These are phyloP conservation scores for Penicillium steckii DNA, from an alignment of 495 filamentous ascomycete genomes.

Conservation along the genomic window DNA sequence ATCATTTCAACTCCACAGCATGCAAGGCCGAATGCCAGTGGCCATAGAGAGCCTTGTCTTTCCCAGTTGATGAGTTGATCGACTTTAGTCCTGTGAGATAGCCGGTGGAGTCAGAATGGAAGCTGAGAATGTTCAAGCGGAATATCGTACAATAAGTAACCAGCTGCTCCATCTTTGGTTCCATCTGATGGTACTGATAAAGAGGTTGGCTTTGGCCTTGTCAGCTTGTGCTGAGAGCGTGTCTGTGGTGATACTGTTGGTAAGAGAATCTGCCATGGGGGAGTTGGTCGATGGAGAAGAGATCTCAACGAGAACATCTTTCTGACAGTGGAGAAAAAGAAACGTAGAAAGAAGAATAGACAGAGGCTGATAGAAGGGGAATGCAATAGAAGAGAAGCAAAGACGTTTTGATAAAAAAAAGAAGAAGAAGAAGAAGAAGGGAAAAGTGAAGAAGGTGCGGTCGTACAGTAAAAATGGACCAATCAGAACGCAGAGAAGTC, in stretches of 20 bases:
- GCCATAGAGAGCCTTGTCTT: slow-evolving; percentile 87
- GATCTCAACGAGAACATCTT: neutral
- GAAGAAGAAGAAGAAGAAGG: neutral
- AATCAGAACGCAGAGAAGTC: slow-evolving; percentile 12
- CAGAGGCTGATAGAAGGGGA: neutral
- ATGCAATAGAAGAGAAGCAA: neutral
- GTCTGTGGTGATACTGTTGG: neutral
- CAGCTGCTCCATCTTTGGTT: slow-evolving; percentile 3
- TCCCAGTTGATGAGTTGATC: slow-evolving; percentile 86
- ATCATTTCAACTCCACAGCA: slow-evolving; percentile 97
- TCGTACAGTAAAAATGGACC: too few relatives aligned
- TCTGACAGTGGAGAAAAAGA: too few relatives aligned
- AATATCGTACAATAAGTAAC: slow-evolving; percentile 8
- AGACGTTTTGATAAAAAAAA: neutral
- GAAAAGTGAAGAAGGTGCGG: too few relatives aligned
- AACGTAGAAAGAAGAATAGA: neutral
- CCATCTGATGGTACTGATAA: neutral
- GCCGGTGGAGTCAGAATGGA: neutral
- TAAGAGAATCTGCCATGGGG: neutral
- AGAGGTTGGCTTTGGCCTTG: neutral
- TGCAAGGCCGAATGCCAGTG: slow-evolving; percentile 88
- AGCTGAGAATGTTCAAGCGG: neutral
- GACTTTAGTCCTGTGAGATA: slow-evolving; percentile 75
- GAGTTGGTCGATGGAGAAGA: neutral
- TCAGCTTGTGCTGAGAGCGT: neutral